Evolutionary conservation across 176 grass and related monocot genomes (phyloP), one percentile per base, ranked within the genome.

Genomic region (Dactylis glomerata): DNA sequence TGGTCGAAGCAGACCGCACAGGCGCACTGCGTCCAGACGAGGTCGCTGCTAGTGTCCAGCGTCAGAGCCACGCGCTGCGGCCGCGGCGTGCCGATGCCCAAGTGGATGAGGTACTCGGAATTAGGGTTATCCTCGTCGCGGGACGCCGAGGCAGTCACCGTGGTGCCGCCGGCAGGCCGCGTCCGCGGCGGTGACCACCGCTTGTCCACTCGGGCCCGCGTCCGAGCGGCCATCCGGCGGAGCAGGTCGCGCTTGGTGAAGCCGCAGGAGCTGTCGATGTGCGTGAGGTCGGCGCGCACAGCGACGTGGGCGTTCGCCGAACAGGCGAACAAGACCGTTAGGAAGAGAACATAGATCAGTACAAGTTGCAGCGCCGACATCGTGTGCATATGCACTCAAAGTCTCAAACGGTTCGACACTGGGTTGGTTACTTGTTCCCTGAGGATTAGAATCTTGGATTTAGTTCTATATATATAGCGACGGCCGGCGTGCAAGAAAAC

Each of bases 21-120:
- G 1, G 52, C 15, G 73, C 93, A 95, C 81, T 95, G 93, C 41
- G 90, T 95, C 90, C 93, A 95, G 12, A 75, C 27, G 75, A 95
- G 84, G 82, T 92, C 69, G 24, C 90, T 92, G 24, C 92, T 83
- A 0, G 85, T 95, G 84, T 95, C 88, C 2, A 95, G 45, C 22
- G 58, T 83, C n/a, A 91, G 59, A 8, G 55, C 41, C 73, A 86
- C 83, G 0, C n/a, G 69, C 23, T 92, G 85, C 13, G 65, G 70
- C 2, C 26, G 27, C 6, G 88, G 90, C 20, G 58, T 87, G 62
- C 93, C 88, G 17, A 95, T 90, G n/a, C 44, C 32, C 2, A 90
- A 68, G 61, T 84, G 58, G 37, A 92, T 84, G 64, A 91, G 75
- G 72, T 85, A 95, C 88, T 89, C 90, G 4, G 83, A 63, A 6